Base-by-base conservation (phyloP, 2,329 filamentous ascomycete genomes). In the Fusarium sp. region DNA sequence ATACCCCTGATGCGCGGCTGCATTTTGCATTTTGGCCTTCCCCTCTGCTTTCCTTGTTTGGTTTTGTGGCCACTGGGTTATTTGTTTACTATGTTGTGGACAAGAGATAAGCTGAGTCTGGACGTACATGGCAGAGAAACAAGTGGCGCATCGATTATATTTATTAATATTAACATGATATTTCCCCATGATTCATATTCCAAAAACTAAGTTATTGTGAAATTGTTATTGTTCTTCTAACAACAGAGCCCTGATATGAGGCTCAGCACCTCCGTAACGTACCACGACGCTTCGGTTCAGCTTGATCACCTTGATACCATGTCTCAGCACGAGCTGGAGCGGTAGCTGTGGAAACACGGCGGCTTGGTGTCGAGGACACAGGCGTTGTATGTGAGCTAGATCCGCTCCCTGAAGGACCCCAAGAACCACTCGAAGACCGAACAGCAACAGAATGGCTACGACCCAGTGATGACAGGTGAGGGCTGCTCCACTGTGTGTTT, bases 401-500 rank as follows among this genome's bases (percentile, higher is more conserved):
- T 20, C 22, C 9, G 1, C 1, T 15, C 2, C 7, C n/a, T 2
- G 8, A n/a, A 17, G n/a, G 7, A 24, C 28, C 20, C 52, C 45
- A 52, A 13, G 20, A 24, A 4, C 6, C 18, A 33, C 6, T 39
- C 1, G 24, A 38, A 0, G 55, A 35, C 3, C 41, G 24, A 1
- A 48, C 41, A 8, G 54, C 55, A 28, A 39, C 44, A 1, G 66
- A 68, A 7, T 28, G 66, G 7, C 63, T 68, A 17, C 55, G 33
- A 1, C 26, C 4, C 1, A 63, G 8, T 3, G 33, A 9, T 1
- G 28, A 3, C 0, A 10, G 6, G 0, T 11, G 4, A 17, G 35
- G 2, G 3, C 4, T 22, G 2, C 6, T 22, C 55, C 47, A 62
- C 7, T 33, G 26, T 1, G 5, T 20, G 1, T 1, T 8, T 1